These are phyloP conservation scores for Aspergillus brasiliensis DNA, from an alignment of 2,329 filamentous ascomycete species.

Conservation along the genomic window DNA sequence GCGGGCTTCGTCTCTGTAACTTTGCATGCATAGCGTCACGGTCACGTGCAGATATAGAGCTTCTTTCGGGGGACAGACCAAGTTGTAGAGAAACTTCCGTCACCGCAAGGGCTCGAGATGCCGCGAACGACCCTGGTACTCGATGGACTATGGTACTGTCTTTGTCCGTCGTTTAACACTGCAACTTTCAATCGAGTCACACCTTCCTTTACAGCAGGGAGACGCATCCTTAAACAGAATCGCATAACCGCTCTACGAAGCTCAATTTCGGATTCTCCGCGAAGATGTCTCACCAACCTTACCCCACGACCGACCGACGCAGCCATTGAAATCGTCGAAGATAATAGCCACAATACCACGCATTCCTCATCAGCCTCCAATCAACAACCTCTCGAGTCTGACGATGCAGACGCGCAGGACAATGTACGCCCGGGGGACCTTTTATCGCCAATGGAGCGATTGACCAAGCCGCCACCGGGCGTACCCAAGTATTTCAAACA, in stretches of 20 bases:
- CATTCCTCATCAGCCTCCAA: background rate
- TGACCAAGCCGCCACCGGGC: conserved; percentile 10
- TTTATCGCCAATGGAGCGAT: background rate
- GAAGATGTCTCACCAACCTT: conserved; percentile 24
- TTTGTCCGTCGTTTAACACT: conserved; percentile 41
- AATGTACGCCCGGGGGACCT: background rate
- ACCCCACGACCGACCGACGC: background rate
- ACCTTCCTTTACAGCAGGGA: conserved; percentile 12
- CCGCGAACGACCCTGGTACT: conserved; percentile 32
- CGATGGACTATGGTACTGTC: conserved; percentile 45
- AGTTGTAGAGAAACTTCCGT: background rate
- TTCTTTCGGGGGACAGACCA: background rate
- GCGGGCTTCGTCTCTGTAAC: background rate
- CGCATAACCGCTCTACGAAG: background rate
- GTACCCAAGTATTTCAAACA: conserved; percentile 22
- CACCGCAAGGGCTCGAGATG: conserved; percentile 33
- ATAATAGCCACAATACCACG: background rate
- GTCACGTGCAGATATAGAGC: conserved; percentile 20
- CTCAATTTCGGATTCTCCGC: conserved; percentile 16
- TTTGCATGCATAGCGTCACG: background rate
- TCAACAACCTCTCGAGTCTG: background rate
- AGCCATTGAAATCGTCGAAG: background rate
- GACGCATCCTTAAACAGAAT: conserved; percentile 11
- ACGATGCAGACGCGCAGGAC: background rate
- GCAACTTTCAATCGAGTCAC: conserved; percentile 21